phyloP scores from a whole-genome alignment of 352 stramenopile species.

The Phytophthora palmivora region DNA sequence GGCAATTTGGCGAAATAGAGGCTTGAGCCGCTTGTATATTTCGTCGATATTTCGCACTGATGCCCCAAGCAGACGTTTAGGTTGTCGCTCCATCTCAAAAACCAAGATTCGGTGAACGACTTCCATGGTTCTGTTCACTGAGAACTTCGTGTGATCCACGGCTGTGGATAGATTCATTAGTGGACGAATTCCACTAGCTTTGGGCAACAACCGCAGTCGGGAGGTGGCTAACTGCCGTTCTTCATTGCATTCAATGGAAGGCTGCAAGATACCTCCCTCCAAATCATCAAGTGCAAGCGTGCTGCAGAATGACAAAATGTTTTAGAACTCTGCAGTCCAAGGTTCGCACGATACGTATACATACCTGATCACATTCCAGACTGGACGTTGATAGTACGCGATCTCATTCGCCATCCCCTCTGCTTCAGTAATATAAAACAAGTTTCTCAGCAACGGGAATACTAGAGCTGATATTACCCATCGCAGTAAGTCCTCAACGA shows the following conservation, averaged over 20 bases:
- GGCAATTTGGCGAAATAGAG: slow-evolving; percentile 46
- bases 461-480: slow-evolving; percentile 57
- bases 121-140: slow-evolving; percentile 71
- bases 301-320: slow-evolving; percentile 31
- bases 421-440: slow-evolving; percentile 81
- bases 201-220: slow-evolving; percentile 69
- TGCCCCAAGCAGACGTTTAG: slow-evolving; percentile 55
- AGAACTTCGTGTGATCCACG: slow-evolving; percentile 35
- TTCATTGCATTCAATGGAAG: slow-evolving; percentile 13
- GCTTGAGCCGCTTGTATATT: slow-evolving; percentile 60
- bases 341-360: background rate
- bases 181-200: slow-evolving; percentile 69
- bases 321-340: slow-evolving; percentile 3
- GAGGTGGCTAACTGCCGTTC: slow-evolving; percentile 54
- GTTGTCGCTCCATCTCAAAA: slow-evolving; percentile 70
- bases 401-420: slow-evolving; percentile 78
- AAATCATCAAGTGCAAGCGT: slow-evolving; percentile 59
- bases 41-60: slow-evolving; percentile 75
- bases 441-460: slow-evolving; percentile 62
- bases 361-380: slow-evolving; percentile 73
- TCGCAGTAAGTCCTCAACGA: slow-evolving; percentile 50
- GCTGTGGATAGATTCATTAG: slow-evolving; percentile 77
- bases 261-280: slow-evolving; percentile 46
- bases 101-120: slow-evolving; percentile 62
- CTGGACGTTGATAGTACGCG: slow-evolving; percentile 65